Evolutionary conservation across 23 red algal species (phyloP), one percentile per base, ranked within the genome.

Genomic region (Chondrus crispus): DNA sequence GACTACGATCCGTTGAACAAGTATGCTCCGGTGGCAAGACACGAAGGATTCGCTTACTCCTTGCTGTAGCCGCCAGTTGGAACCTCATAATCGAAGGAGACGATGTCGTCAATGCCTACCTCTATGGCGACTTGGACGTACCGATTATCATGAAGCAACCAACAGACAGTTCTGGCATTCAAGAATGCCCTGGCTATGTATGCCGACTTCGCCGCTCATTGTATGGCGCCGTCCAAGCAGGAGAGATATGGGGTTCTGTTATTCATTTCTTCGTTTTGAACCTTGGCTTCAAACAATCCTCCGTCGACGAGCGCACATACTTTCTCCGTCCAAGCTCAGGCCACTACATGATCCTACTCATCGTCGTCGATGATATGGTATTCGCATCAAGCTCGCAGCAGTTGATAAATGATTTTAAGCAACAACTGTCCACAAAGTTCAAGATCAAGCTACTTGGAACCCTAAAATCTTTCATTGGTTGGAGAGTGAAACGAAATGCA

Each of bases 271-370:
- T 10, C 39, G 35, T 87, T 4, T 35, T 73, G n/a, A 3, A 48
- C 1, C 49, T 48, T 33, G 64, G 49, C 0, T 73, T 87, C 64
- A 69, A 71, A 58, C 62, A 87, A 46, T 87, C 82, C 30, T 51
- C 11, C 42, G 46, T 30, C 19, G 82, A 87, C 43, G 49, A 38
- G 39, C 28, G 43, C 22, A 38, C 71, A 13, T 87, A 46, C 64
- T 69, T 18, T 63, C 45, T 30, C 9, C 48, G 2, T 63, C 53
- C 4, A n/a, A 39, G 50, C 20, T 55, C 12, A 14, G 50, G n/a
- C n/a, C n/a, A 77, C 44, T 44, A 39, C 43, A 38, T 14, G 7
- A 77, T 46, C 10, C 38, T 77, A 37, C n/a, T 38, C 13, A 14
- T 48, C 37, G 71, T 77, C 37, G 26, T 77, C n/a, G 2, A 77